A percentile compares a stretch with the other conserved stretches of the same genome.
phyloP scores from a whole-genome alignment of 2,329 filamentous ascomycete genomes.

The Aureobasidium uvarum region DNA sequence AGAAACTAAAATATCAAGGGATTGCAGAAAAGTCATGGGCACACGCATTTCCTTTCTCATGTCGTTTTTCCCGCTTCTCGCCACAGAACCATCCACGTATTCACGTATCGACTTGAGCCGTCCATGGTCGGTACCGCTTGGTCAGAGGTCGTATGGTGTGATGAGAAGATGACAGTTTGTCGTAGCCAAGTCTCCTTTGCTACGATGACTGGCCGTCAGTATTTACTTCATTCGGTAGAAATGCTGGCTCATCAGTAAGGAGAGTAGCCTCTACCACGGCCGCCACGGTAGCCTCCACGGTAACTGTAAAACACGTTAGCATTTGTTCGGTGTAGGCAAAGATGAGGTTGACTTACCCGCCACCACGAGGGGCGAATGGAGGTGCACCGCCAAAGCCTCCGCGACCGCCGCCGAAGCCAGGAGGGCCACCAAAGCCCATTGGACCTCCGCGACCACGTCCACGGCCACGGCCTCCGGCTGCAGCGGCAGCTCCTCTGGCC shows the following conservation, averaged over 20 bases:
- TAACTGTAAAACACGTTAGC: conserved; percentile 33
- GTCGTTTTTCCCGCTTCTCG: neutral
- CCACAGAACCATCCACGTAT: neutral
- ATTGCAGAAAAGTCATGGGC: neutral
- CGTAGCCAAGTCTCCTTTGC: conserved; percentile 1
- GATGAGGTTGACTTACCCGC: conserved; percentile 38
- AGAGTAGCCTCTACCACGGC: conserved; percentile 40
- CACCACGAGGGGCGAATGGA: conserved; percentile 40
- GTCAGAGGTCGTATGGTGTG: neutral
- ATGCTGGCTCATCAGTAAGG: conserved; percentile 37
- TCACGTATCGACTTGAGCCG: neutral
- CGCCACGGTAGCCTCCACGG: conserved; percentile 39
- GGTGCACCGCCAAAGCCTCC: conserved; percentile 39
- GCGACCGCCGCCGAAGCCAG: conserved; percentile 50
- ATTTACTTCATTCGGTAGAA: neutral
- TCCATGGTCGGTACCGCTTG: neutral
- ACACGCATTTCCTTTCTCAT: neutral
- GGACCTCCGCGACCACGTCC: conserved; percentile 41
- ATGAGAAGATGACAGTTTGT: neutral
- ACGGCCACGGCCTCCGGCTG: conserved; percentile 53
- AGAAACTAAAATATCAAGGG: conserved; percentile 5
- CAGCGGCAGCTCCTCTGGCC: conserved; percentile 70
- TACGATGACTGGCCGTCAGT: neutral
- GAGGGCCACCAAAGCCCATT: conserved; percentile 54
- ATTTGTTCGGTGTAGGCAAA: neutral